A percentile compares a stretch with the other conserved stretches of the same genome.
Conservation (phyloP, 345 rosid genomes). For the Gossypium longicalyx region DNA sequence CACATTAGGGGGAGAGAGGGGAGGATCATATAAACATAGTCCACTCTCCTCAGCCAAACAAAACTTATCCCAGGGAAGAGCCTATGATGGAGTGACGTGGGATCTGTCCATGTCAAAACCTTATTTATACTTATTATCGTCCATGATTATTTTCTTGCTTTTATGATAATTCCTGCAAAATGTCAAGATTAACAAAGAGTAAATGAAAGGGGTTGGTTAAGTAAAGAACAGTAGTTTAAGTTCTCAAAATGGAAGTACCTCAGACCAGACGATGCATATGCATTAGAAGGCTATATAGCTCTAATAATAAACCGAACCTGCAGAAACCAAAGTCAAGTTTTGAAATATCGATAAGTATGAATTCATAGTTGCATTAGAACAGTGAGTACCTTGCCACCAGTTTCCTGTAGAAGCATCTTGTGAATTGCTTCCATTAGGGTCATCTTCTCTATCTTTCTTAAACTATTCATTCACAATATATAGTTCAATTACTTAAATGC, state of each 20-base stretch:
- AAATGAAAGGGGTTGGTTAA: not conserved
- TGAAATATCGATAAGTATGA: slow-evolving; percentile 7
- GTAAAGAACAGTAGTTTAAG: not conserved
- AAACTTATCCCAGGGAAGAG: not conserved
- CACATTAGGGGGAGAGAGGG: not conserved
- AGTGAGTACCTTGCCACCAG: slow-evolving; percentile 82
- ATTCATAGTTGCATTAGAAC: not conserved
- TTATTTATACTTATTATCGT: slow-evolving; percentile 21
- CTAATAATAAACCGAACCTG: slow-evolving; percentile 85
- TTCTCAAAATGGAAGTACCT: not conserved
- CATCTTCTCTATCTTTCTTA: slow-evolving; percentile 59
- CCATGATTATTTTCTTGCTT: slow-evolving; percentile 13
- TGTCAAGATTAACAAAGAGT: not conserved
- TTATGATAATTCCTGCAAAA: slow-evolving; percentile 29
- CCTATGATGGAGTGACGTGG: not conserved
- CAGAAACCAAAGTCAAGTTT: slow-evolving; percentile 16
- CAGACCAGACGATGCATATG: slow-evolving; percentile 8
- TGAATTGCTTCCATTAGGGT: slow-evolving; percentile 48
- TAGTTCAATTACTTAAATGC: not conserved
- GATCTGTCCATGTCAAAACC: slow-evolving; percentile 14
- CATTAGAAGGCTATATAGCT: slow-evolving; percentile 24
- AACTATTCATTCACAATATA: slow-evolving; percentile 28
- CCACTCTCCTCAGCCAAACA: not conserved
- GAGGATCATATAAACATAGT: not conserved
- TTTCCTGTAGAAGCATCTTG: slow-evolving; percentile 74